Percentiles rank a stretch among this genome's conserved stretches.
phyloP scores from a whole-genome alignment of 164 flowering plant species.

The Aristolochia californica region DNA sequence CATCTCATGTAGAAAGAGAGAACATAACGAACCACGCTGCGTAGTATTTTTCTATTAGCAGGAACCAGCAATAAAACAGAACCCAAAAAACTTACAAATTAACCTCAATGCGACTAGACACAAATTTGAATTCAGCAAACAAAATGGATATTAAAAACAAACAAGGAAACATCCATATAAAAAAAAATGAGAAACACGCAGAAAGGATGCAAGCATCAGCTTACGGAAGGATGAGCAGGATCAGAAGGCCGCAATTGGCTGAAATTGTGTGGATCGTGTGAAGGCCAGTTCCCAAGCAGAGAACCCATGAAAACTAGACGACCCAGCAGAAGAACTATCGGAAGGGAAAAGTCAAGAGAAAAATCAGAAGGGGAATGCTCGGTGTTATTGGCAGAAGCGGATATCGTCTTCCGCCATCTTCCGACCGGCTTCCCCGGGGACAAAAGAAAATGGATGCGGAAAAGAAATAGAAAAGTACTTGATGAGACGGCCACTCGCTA shows the following conservation, averaged over 20 bases:
- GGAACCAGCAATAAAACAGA: neutral
- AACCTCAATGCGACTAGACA: too few species aligned
- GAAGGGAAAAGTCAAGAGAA: neutral
- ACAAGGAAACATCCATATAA: neutral
- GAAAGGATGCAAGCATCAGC: constrained; percentile 8
- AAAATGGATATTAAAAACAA: too few species aligned
- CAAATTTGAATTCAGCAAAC: neutral
- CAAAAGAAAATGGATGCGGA: neutral
- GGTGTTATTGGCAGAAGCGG: neutral
- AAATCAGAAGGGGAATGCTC: too few species aligned
- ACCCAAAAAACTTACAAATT: neutral
- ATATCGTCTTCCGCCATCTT: neutral
- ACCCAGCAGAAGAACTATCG: neutral
- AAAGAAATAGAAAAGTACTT: neutral
- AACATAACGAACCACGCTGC: too few species aligned
- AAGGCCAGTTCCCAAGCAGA: constrained; percentile 70
- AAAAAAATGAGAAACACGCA: too few species aligned
- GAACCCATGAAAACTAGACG: constrained; percentile 39
- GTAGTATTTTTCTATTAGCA: neutral
- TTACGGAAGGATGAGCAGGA: constrained; percentile 78
- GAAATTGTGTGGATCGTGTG: constrained; percentile 85
- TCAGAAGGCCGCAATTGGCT: constrained; percentile 83
- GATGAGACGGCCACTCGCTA: too few species aligned
- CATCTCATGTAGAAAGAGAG: too few species aligned
- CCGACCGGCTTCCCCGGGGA: neutral